Evolutionary conservation across 257 asterid species (phyloP), one percentile per base, ranked within the genome.

Genomic region (Eucommia ulmoides): DNA sequence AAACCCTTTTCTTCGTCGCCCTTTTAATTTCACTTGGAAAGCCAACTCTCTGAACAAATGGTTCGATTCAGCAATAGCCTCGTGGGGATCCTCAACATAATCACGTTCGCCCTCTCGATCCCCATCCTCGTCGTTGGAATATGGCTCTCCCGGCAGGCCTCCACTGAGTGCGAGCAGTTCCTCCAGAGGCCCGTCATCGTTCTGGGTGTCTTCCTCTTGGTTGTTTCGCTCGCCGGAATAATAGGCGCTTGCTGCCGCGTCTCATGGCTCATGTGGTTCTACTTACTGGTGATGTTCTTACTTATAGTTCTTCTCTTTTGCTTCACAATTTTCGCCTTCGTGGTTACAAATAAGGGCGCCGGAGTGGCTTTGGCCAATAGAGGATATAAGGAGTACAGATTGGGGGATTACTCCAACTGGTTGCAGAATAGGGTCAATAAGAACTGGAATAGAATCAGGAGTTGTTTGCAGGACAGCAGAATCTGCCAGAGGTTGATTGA

Each of bases 341-440:
- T 85, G 20, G 98, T 89, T 2, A 89, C 98, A 1, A 85, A 82
- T 20, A 85, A 77, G 46, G 98, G 98, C 2, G 94, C 93, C n/a
- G 96, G 98, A 0, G 70, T 80, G 52, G 63, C 50, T 0, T 0
- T 89, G 7, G 54, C 92, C 6, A 81, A 44, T 0, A 80, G 22
- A 58, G 98, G 94, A 19, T 85, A 85, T 47, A 82, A 75, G 67
- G 94, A 85, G 71, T 89, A 85, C 24, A 64, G 77, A 69, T 75
- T 89, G 24, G 93, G 94, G 18, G 88, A 85, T 52, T 89, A 89
- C 33, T 76, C 86, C 0, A 73, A 71, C 45, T 89, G 98, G 98
- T 52, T 89, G 79, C 98, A 85, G 81, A 82, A 73, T 22, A 74
- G 93, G 56, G 98, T 85, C 3, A 72, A 65, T 45, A 55, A 51